These are phyloP conservation scores for Lentinus polychrous DNA, from an alignment of 1,284 basidiomycete genomes.

Conservation along the genomic window DNA sequence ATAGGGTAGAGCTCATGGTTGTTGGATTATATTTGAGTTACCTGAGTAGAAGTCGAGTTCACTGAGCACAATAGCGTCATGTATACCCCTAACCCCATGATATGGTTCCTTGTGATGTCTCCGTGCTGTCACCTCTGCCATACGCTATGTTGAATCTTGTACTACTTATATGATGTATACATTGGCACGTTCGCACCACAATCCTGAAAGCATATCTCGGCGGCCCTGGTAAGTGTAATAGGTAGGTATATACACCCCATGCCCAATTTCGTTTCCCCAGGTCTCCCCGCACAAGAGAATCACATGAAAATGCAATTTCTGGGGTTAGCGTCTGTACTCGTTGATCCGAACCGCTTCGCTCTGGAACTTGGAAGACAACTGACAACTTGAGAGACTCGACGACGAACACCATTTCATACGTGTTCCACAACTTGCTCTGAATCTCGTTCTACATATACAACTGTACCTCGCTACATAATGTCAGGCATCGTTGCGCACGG, in stretches of 20 bases:
- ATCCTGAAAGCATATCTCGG: too few relatives aligned
- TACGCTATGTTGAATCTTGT: too few relatives aligned
- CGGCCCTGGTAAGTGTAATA: too few relatives aligned
- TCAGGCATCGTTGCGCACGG: conserved; percentile 46
- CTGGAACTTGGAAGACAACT: not conserved
- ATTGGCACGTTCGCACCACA: too few relatives aligned
- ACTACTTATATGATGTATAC: too few relatives aligned
- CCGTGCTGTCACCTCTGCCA: too few relatives aligned
- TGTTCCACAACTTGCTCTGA: too few relatives aligned
- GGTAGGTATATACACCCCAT: too few relatives aligned
- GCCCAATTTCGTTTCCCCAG: too few relatives aligned
- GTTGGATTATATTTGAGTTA: conserved; percentile 4
- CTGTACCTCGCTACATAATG: not conserved
- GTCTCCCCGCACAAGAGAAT: not conserved
- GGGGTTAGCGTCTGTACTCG: not conserved
- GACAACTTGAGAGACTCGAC: not conserved
- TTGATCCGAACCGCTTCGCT: too few relatives aligned
- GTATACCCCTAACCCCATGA: not conserved
- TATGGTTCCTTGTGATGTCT: not conserved
- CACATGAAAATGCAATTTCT: not conserved
- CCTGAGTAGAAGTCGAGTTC: not conserved
- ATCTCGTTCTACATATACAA: too few relatives aligned
- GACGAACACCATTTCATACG: not conserved
- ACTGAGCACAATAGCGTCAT: not conserved
- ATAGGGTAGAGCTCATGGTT: conserved; percentile 4